These are phyloP conservation scores for Diospyros lotus DNA, from an alignment of 148 eudicot species.

Conservation along the genomic window DNA sequence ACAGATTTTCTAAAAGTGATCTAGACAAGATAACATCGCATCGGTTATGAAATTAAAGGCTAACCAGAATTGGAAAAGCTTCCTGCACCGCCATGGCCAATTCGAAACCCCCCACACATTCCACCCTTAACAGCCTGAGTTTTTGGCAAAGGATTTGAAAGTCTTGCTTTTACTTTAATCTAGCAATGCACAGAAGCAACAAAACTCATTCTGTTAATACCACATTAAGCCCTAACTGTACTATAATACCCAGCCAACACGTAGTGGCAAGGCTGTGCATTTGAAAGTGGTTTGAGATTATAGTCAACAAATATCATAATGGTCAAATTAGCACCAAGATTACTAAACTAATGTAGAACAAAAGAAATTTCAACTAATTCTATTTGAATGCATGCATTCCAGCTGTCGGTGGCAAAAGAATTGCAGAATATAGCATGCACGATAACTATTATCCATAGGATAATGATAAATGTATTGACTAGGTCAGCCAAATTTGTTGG, in stretches of 20 bases:
- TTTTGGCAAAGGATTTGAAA: conserved; percentile 83
- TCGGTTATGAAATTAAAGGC: neutral
- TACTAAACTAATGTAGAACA: neutral
- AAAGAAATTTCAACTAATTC: neutral
- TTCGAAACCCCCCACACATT: conserved; percentile 76
- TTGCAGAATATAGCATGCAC: too few species aligned
- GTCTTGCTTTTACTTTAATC: conserved; percentile 73
- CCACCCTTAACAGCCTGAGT: conserved; percentile 89
- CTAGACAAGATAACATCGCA: neutral
- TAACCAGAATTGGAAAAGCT: conserved; percentile 21
- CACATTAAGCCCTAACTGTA: neutral
- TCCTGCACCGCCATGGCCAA: conserved; percentile 49
- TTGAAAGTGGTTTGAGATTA: neutral
- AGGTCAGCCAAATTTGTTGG: too few species aligned
- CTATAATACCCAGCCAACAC: neutral
- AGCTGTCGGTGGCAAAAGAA: neutral
- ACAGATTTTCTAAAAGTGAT: conserved; percentile 6
- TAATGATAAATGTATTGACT: too few species aligned
- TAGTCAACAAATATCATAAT: neutral
- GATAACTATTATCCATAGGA: too few species aligned
- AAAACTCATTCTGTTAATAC: neutral
- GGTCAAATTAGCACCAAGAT: neutral
- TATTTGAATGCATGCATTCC: neutral
- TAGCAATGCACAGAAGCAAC: conserved; percentile 14
- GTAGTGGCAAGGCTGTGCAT: conserved; percentile 2